Base-by-base conservation (phyloP, 2,329 filamentous ascomycete genomes). In the Kalmusia sp. region DNA sequence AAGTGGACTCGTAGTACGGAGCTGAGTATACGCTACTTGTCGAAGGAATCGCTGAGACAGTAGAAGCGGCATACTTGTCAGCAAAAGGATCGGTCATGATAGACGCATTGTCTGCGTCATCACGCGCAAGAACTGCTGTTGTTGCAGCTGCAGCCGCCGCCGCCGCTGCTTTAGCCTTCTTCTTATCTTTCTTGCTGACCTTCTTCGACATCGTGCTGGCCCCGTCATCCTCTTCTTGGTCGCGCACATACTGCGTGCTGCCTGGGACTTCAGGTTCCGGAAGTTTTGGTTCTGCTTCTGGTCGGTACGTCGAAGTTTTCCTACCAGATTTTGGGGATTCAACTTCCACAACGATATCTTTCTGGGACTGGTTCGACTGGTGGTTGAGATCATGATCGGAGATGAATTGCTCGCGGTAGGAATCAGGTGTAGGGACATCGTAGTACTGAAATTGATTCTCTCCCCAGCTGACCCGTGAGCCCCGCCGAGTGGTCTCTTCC, bases 391-490 rank as follows among this genome's bases (percentile, higher is more conserved):
- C 70, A 25, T 52, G 52, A 38, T 71, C 66, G 5, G 69, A 69
- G 30, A 76, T 67, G 45, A 69, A 74, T 14, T 71, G 59, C 27
- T 77, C 76, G 15, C 71, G 72, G 48, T 62, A 67, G 6, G 75
- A 74, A 22, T 80, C 76, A 3, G 79, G 78, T 1, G 78, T 80
- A 5, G 68, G 70, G 3, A 77, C 75, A 45, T 80, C 77, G 41
- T 79, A 82, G 52, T 77, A 70, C 40, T 77, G 75, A 34, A 77
- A 79, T 52, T 77, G 70, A 49, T 80, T 76, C 48, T 76, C 74
- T 25, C 79, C 79, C 79, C 79, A 81, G 25, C 76, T 78, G 38
- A 81, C 78, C 41, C 74, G 71, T 15, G 71, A 69, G 19, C 59
- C 63, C 48, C 67, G 66, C 40, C 52, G 55, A 38, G 51, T 64